Conservation (phyloP, 2,329 filamentous ascomycete species). For the Chrysosporium queenslandicum region DNA sequence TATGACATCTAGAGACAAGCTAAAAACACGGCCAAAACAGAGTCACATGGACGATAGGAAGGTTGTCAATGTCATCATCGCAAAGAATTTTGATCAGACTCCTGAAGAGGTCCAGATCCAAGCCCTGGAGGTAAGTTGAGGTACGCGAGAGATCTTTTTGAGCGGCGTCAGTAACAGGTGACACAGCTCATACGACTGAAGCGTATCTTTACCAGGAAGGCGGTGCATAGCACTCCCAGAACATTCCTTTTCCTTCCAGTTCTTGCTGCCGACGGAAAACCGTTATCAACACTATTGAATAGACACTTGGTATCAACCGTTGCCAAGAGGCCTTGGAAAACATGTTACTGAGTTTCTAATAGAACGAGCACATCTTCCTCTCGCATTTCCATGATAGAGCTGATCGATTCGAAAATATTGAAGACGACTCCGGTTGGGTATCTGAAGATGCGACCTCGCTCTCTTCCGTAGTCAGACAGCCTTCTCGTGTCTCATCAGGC, state of each 20-base stretch:
- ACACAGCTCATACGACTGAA: constrained; percentile 66
- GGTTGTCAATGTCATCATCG: constrained; percentile 75
- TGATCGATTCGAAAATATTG: constrained; percentile 65
- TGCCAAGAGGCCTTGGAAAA: neutral
- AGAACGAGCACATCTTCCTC: constrained; percentile 76
- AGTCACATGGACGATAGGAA: constrained; percentile 40
- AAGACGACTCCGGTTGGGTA: constrained; percentile 41
- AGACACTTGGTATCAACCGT: constrained; percentile 31
- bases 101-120: constrained; percentile 74
- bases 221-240: constrained; percentile 63
- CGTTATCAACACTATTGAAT: constrained; percentile 28
- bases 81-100: constrained; percentile 65
- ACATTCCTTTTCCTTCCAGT: constrained; percentile 72
- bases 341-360: neutral
- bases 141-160: neutral
- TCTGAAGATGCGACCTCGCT: constrained; percentile 29
- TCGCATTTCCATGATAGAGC: constrained; percentile 69
- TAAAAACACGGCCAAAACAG: constrained; percentile 22
- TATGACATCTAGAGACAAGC: constrained; percentile 17
- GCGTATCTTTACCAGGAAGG: constrained; percentile 65
- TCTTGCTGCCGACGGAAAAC: constrained; percentile 36
- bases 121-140: constrained; percentile 45
- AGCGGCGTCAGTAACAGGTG: constrained; percentile 28
- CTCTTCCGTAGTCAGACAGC: constrained; percentile 31
- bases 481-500: neutral